Conservation (phyloP, 108 stramenopile species). For the Schizochytrium sp. region DNA sequence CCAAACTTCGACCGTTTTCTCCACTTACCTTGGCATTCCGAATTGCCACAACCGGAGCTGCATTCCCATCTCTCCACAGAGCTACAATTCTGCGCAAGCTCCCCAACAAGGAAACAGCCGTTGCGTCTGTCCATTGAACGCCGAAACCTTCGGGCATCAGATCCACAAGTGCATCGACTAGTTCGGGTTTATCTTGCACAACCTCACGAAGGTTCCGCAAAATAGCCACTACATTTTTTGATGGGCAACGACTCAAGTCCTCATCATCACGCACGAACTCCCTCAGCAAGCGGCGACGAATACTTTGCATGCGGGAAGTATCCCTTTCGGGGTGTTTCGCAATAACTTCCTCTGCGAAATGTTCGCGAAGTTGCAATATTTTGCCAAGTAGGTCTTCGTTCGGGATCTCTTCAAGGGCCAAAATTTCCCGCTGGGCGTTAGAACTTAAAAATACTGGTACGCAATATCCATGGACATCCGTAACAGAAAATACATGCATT, state of each 20-base stretch:
- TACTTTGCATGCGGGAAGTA: neutral
- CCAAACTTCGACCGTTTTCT: conserved; percentile 23
- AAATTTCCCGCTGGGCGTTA: neutral
- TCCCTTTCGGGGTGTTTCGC: neutral
- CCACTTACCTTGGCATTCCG: neutral
- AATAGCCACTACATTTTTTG: neutral
- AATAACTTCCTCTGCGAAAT: neutral
- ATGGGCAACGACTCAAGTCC: conserved; percentile 12
- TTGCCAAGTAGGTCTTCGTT: neutral
- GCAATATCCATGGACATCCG: conserved; percentile 42
- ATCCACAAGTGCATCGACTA: conserved; percentile 10
- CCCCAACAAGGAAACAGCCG: neutral
- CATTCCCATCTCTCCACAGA: conserved; percentile 25
- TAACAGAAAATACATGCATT: conserved; percentile 18
- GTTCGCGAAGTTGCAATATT: neutral
- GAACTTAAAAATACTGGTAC: conserved; percentile 31
- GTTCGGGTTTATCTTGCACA: neutral
- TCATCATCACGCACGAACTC: neutral
- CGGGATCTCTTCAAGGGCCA: neutral
- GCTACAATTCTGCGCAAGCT: neutral
- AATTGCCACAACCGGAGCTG: neutral
- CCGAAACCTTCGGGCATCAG: conserved; percentile 23
- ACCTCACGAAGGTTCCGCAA: conserved; percentile 32
- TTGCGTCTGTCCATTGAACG: neutral
- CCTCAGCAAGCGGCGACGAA: neutral